Base-by-base conservation (phyloP, 352 stramenopile genomes). In the Pythium pectinolyticum region DNA sequence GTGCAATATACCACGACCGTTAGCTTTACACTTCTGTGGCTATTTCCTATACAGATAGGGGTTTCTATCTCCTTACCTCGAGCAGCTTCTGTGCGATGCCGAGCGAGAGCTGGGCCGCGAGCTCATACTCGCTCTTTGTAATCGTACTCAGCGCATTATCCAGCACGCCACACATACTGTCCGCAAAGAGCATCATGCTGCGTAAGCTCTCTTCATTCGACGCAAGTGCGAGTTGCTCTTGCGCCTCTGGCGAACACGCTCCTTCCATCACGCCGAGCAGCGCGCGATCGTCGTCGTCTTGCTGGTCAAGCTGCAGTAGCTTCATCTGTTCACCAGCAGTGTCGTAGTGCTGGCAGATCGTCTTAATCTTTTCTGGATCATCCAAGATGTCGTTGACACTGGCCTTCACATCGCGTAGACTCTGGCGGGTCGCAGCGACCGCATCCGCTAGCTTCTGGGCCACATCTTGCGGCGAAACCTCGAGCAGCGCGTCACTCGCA, bases 101-200 rank as follows among this genome's bases (percentile, higher is more conserved):
- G 10, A 94, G 72, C 50, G 81, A 91, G 17, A 94, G 66, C 58
- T 92, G 85, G 2, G 81, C 76, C 10, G 82, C 82, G 8, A 94
- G 45, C 10, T 72, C 57, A 27, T 91, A 70, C 59, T 94, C 85
- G 51, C 90, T 82, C 57, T 87, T 69, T 3, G 79, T 82, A 61
- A 94, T 91, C 31, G 83, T 91, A 46, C 71, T 79, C 20, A 94
- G 59, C 27, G 85, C 82, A 27, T 89, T 75, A 52, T 92, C 80
- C 73, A 94, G 81, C 15, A 82, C 84, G 7, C 57, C 66, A 61
- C 85, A 94, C 78, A 94, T 89, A 45, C 70, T 86, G 55, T 90
- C 85, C 3, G 82, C 70, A 46, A 94, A 80, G 40, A 71, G 30
- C 81, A 94, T 89, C 72, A 89, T 80, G 57, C 78, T 80, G 57